A percentile compares a stretch with the other conserved stretches of the same genome.
Conservation (phyloP, 441 rosid species). For the Dalechampia spathulata region DNA sequence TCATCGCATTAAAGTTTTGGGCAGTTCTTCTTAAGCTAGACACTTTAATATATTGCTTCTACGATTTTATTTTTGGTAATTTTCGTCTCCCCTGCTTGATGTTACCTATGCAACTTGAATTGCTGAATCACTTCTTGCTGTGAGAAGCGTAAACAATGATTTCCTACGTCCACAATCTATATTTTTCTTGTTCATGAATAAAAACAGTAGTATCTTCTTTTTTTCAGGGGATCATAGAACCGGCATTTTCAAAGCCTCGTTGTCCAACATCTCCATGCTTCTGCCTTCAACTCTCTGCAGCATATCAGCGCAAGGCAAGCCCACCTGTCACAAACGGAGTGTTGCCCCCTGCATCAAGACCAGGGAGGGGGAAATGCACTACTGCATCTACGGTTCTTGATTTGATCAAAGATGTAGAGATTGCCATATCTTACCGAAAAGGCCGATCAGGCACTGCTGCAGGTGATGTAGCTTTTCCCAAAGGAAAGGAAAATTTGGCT, state of each 20-base stretch:
- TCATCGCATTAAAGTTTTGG: too few relatives aligned
- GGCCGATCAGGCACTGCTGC: conserved; percentile 94
- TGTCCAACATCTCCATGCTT: conserved; percentile 69
- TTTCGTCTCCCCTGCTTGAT: too few relatives aligned
- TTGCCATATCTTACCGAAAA: conserved; percentile 69
- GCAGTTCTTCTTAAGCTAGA: too few relatives aligned
- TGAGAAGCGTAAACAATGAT: not conserved
- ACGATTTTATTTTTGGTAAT: too few relatives aligned
- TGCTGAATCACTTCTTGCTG: too few relatives aligned
- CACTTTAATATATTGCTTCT: too few relatives aligned
- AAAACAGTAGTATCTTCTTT: conserved; percentile 8
- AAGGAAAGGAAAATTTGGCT: conserved; percentile 87
- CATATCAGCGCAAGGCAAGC: conserved; percentile 46
- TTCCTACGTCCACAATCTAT: too few relatives aligned
- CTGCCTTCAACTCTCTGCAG: conserved; percentile 66
- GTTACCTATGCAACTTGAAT: not conserved
- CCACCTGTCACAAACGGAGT: conserved; percentile 56
- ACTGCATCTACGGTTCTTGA: conserved; percentile 56
- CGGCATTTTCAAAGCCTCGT: conserved; percentile 74
- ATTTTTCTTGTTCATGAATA: not conserved
- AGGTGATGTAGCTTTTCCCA: conserved; percentile 94
- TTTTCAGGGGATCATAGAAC: conserved; percentile 75
- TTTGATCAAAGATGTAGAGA: conserved; percentile 80
- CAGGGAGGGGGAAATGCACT: conserved; percentile 74
- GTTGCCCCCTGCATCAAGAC: conserved; percentile 68